Base-by-base conservation (phyloP, 2,329 filamentous ascomycete species). In the Xylariaceae sp. region DNA sequence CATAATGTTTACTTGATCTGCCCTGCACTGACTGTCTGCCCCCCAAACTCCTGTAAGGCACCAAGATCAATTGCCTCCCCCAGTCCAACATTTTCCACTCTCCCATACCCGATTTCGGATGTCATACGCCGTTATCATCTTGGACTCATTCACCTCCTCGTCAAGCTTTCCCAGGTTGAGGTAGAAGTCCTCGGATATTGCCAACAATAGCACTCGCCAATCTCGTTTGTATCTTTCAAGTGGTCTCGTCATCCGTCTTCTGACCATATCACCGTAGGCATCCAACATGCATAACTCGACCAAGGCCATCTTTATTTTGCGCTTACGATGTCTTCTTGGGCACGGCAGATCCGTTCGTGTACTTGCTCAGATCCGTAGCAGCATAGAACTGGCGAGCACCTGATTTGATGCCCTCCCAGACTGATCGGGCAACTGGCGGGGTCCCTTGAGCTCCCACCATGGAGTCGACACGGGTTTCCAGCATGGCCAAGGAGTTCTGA, bases 391-490 rank as follows among this genome's bases (percentile, higher is more conserved):
- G 86, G 71, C 84, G 82, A 46, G 86, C 80, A 41, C 81, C 73
- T 58, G 78, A 79, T 87, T 97, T 97, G 74, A 91, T 77, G 32
- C 77, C 81, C 51, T 88, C 87, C 93, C 93, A 97, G 46, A 81
- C 83, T 70, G 93, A 85, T 66, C 90, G 84, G 50, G 87, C 88
- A 21, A 79, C 85, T 1, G 92, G 92, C 23, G 92, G 92, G 13
- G 89, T 92, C 71, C 88, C 90, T 81, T 96, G 92, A 67, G 91
- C 89, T 48, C 91, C 89, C 51, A 94, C 84, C 42, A 91, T 79
- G 57, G 88, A 88, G 73, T 97, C 93, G 57, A 93, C 78, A 63
- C 90, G 84, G 49, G 88, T 85, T 67, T 84, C 85, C 50, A 93
- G 75, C 65, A 88, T 82, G 60, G 81, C 77, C 69, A 97, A 87